phyloP scores from a whole-genome alignment of 2,329 filamentous ascomycete species.

The Hypoxylon sp. region DNA sequence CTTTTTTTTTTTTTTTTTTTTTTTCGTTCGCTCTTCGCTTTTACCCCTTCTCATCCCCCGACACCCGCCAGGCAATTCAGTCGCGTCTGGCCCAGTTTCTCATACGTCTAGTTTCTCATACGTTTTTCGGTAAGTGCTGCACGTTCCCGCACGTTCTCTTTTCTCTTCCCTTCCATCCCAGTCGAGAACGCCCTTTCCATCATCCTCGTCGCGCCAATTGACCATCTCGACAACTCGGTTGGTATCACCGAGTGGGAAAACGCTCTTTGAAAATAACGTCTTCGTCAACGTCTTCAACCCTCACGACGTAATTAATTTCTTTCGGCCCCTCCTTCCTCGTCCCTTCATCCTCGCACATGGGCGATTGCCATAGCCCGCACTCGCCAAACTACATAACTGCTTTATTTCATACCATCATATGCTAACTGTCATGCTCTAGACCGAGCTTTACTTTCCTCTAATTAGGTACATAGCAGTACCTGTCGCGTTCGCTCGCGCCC shows the following conservation, averaged over 20 bases:
- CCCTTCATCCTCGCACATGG: neutral
- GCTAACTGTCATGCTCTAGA: neutral
- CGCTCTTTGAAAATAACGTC: too few relatives aligned
- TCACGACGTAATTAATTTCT: neutral
- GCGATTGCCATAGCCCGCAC: neutral
- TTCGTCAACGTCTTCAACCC: neutral
- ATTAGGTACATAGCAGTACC: neutral
- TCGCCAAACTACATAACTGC: neutral
- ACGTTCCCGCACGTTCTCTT: conserved; percentile 17
- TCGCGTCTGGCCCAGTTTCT: conserved; percentile 8
- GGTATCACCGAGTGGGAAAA: conserved; percentile 25
- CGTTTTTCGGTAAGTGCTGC: conserved; percentile 27
- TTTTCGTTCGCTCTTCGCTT: neutral
- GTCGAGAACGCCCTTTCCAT: conserved; percentile 22
- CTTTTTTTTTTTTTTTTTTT: conserved; percentile 14
- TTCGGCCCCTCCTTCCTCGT: neutral
- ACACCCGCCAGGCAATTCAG: neutral
- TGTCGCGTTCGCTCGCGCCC: neutral
- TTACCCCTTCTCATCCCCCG: neutral
- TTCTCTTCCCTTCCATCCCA: neutral
- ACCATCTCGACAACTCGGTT: conserved; percentile 28
- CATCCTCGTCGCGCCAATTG: conserved; percentile 24
- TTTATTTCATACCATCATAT: neutral
- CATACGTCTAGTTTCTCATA: conserved; percentile 6
- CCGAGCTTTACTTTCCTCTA: neutral